phyloP scores from a whole-genome alignment of 1,284 basidiomycete species.

The Sporisorium sorghi region DNA sequence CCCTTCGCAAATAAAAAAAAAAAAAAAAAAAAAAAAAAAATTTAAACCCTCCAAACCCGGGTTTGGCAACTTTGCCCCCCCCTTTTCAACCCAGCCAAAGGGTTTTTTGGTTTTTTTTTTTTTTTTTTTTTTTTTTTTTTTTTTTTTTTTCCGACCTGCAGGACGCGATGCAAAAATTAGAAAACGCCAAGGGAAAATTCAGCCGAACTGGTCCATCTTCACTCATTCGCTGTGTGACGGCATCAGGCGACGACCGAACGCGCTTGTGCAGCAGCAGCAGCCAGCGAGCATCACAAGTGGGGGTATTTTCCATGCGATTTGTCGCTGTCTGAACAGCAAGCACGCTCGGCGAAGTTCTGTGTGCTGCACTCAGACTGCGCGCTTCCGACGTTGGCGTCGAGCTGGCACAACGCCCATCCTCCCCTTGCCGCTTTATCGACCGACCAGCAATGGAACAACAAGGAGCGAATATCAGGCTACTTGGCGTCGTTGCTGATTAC shows the following conservation, averaged over 20 bases:
- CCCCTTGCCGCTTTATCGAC: background rate
- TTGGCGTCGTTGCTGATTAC: background rate
- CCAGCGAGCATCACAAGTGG: background rate
- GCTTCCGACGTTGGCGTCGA: background rate
- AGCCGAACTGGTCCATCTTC: background rate
- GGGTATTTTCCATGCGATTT: background rate
- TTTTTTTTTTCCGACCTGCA: background rate
- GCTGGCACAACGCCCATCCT: background rate
- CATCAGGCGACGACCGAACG: background rate
- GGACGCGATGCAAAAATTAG: background rate
- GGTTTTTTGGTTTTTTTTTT: too few species aligned
- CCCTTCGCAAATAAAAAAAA: too few species aligned
- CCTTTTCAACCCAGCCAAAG: too few species aligned
- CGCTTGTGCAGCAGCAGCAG: background rate
- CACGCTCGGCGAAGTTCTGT: background rate
- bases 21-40: too few species aligned
- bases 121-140: background rate
- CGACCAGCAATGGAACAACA: background rate
- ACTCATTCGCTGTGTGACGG: background rate
- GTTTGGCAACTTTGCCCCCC: too few species aligned
- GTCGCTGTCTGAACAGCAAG: background rate
- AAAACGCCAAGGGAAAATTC: slow-evolving; percentile 1
- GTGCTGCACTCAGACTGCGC: background rate
- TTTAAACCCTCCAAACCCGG: too few species aligned
- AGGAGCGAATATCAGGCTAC: too few species aligned